These are phyloP conservation scores for Irpex sp. DNA, from an alignment of 1,284 basidiomycete genomes.

Conservation along the genomic window DNA sequence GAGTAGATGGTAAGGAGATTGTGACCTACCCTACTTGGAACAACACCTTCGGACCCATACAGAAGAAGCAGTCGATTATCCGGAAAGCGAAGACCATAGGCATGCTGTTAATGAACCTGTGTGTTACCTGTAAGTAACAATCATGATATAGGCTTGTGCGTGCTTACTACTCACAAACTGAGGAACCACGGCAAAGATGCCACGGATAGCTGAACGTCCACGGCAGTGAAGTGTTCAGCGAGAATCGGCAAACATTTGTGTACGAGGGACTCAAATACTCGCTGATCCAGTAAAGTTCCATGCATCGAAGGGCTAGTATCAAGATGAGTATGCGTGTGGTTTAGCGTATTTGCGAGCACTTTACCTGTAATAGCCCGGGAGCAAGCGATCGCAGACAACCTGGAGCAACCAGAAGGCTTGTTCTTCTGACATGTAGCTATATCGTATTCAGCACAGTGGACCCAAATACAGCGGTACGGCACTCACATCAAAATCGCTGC, in stretches of 20 bases:
- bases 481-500: constrained; percentile 87
- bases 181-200: constrained; percentile 99
- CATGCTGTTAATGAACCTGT: constrained; percentile 96
- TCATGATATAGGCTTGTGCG: not conserved
- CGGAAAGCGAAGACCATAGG: constrained; percentile 99
- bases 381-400: constrained; percentile 89
- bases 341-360: not conserved
- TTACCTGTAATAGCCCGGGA: constrained; percentile 97
- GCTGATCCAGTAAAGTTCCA: constrained; percentile 95
- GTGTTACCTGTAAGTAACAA: not conserved
- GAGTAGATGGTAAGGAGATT: not conserved
- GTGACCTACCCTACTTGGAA: constrained; percentile 90
- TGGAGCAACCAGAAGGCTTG: constrained; percentile 98
- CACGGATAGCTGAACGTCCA: constrained; percentile 96
- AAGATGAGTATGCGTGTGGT: not conserved
- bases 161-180: constrained; percentile 61
- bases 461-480: not conserved
- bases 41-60: constrained; percentile 97
- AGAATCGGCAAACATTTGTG: constrained; percentile 88
- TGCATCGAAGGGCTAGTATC: constrained; percentile 89
- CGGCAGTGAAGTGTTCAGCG: constrained; percentile 87
- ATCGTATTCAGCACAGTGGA: constrained; percentile 15
- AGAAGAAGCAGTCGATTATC: constrained; percentile 98
- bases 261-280: constrained; percentile 97
- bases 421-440: constrained; percentile 97